A percentile compares a stretch with the other conserved stretches of the same genome.
phyloP scores from a whole-genome alignment of 805 yeast species.

The Yamadazyma insecticola region DNA sequence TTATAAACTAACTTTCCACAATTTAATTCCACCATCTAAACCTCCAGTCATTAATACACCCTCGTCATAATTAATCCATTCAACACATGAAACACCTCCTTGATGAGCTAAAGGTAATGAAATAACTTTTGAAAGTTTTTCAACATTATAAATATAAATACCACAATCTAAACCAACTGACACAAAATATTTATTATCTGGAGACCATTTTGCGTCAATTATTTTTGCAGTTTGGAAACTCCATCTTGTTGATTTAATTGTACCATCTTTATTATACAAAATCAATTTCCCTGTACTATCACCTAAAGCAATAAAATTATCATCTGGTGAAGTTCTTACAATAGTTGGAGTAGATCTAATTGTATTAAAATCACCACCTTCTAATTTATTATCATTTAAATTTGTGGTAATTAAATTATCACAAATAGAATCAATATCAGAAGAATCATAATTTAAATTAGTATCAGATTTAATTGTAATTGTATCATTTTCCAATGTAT shows the following conservation, averaged over 20 bases:
- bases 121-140: slow-evolving; percentile 70
- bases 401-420: slow-evolving; percentile 27
- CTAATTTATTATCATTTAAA: slow-evolving; percentile 23
- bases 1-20: slow-evolving; percentile 49
- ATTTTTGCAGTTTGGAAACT: slow-evolving; percentile 88
- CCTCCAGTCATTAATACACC: slow-evolving; percentile 65
- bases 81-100: slow-evolving; percentile 74
- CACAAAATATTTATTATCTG: slow-evolving; percentile 65
- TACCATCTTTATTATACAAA: slow-evolving; percentile 54
- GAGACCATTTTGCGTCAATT: slow-evolving; percentile 73
- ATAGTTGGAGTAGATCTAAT: slow-evolving; percentile 29
- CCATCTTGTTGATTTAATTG: slow-evolving; percentile 84
- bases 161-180: slow-evolving; percentile 85
- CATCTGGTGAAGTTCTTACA: slow-evolving; percentile 68
- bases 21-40: slow-evolving; percentile 72
- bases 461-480: slow-evolving; percentile 11
- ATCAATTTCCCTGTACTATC: slow-evolving; percentile 82
- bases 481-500: slow-evolving; percentile 5
- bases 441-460: slow-evolving; percentile 19
- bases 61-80: slow-evolving; percentile 53
- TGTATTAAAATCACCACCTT: slow-evolving; percentile 56
- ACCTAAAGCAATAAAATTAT: slow-evolving; percentile 71
- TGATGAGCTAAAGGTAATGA: slow-evolving; percentile 79
- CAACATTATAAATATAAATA: slow-evolving; percentile 73
- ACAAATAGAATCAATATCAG: slow-evolving; percentile 19